Evolutionary conservation across 768 basidiomycete species (phyloP).

Genomic region (Nidularia pulvinata): DNA sequence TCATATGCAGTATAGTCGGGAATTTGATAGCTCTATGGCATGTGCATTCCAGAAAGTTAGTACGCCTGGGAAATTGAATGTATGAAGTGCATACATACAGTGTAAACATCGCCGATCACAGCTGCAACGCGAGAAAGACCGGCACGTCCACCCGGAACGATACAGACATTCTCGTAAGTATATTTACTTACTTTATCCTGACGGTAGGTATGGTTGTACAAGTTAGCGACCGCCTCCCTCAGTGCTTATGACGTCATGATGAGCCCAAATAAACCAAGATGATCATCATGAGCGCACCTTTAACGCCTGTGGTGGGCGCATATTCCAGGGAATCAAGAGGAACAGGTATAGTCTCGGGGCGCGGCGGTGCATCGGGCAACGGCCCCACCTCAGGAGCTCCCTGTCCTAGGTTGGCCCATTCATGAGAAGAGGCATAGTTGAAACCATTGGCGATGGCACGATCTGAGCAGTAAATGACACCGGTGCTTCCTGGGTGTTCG

Average conservation of each 20-base stretch:
- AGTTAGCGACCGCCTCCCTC: slow-evolving; percentile 84
- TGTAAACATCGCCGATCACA: slow-evolving; percentile 89
- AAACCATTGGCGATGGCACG: slow-evolving; percentile 97
- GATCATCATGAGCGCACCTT: slow-evolving; percentile 39
- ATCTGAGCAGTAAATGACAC: slow-evolving; percentile 85
- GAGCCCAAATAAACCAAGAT: background rate
- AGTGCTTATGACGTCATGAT: slow-evolving; percentile 46
- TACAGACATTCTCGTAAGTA: slow-evolving; percentile 91
- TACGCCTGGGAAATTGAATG: background rate
- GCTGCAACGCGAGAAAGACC: slow-evolving; percentile 91
- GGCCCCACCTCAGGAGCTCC: slow-evolving; percentile 89
- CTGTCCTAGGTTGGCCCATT: slow-evolving; percentile 92
- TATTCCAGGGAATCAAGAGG: slow-evolving; percentile 82
- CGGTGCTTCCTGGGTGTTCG: slow-evolving; percentile 69
- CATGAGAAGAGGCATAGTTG: slow-evolving; percentile 71
- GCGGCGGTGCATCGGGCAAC: slow-evolving; percentile 71
- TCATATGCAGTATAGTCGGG: slow-evolving; percentile 93
- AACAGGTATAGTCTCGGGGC: slow-evolving; percentile 65
- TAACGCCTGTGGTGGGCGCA: slow-evolving; percentile 92
- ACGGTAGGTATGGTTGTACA: slow-evolving; percentile 90
- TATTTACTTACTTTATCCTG: slow-evolving; percentile 82
- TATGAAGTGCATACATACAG: slow-evolving; percentile 36
- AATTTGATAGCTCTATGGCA: slow-evolving; percentile 75
- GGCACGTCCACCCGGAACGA: slow-evolving; percentile 92
- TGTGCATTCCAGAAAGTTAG: slow-evolving; percentile 1